A percentile compares a stretch with the other conserved stretches of the same genome.
These are phyloP conservation scores for Blakeslea trispora DNA, from an alignment of 371 early-diverging fungal species.

Conservation along the genomic window DNA sequence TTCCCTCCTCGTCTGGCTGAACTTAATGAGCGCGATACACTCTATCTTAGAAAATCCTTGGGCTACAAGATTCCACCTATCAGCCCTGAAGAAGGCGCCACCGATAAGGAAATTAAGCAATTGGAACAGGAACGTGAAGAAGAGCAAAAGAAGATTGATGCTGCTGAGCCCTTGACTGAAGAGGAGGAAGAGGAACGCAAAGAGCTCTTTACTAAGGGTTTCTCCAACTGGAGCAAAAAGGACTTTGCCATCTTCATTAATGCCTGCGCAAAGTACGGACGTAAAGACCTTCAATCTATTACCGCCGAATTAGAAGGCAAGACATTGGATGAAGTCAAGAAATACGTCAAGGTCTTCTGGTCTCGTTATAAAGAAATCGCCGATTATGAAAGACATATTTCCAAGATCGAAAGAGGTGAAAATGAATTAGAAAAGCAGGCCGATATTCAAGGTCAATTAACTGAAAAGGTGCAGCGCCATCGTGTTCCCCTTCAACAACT, in stretches of 20 bases:
- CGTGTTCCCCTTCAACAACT: conserved; percentile 86
- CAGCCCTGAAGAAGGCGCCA: conserved; percentile 32
- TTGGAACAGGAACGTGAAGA: conserved; percentile 71
- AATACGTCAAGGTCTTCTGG: conserved; percentile 90
- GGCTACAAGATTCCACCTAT: conserved; percentile 61
- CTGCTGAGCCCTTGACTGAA: conserved; percentile 88
- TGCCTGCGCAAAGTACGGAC: conserved; percentile 90
- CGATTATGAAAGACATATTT: conserved; percentile 85
- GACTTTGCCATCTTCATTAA: conserved; percentile 92
- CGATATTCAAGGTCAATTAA: conserved; percentile 81
- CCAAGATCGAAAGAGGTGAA: conserved; percentile 90
- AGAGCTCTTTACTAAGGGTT: conserved; percentile 74
- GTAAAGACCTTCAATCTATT: conserved; percentile 75
- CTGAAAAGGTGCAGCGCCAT: conserved; percentile 69
- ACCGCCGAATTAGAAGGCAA: conserved; percentile 89
- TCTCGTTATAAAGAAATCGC: conserved; percentile 78
- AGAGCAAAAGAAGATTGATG: conserved; percentile 85
- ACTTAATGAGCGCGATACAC: conserved; percentile 82
- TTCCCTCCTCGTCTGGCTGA: conserved; percentile 80
- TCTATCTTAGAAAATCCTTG: conserved; percentile 62
- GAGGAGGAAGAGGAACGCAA: conserved; percentile 88
- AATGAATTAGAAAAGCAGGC: conserved; percentile 73
- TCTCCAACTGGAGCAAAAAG: conserved; percentile 91
- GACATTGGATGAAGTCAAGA: conserved; percentile 80
- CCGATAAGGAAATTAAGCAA: conserved; percentile 47